phyloP scores from a whole-genome alignment of 2,329 filamentous ascomycete genomes.

The Ascochyta lentis region DNA sequence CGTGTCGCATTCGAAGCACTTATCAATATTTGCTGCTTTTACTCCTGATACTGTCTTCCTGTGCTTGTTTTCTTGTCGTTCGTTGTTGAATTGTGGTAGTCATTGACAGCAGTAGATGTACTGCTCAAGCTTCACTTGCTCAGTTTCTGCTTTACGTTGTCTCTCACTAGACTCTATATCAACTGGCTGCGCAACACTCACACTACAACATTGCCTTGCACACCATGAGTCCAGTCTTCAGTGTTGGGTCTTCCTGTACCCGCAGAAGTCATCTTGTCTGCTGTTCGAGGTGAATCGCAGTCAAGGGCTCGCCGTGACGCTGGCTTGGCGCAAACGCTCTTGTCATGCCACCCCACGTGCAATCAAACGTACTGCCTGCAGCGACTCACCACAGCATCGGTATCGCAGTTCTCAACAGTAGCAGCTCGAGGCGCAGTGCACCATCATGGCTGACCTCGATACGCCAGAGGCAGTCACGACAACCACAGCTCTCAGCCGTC shows the following conservation, averaged over 20 bases:
- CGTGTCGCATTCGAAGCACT: no score
- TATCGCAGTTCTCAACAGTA: neutral
- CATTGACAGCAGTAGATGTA: no score
- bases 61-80: no score
- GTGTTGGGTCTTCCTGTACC: neutral
- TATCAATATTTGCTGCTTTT: neutral
- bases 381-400: neutral
- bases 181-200: no score
- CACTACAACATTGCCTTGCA: no score
- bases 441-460: neutral
- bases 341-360: neutral
- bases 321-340: slow-evolving; percentile 11
- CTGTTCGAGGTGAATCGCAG: neutral
- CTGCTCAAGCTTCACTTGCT: no score
- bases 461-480: neutral
- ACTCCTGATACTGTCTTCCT: neutral
- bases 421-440: neutral
- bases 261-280: neutral
- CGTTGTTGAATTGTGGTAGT: no score
- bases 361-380: neutral
- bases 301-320: neutral
- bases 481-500: slow-evolving; percentile 16
- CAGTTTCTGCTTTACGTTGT: no score
- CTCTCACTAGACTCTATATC: no score
- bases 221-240: no score